A percentile compares a stretch with the other conserved stretches of the same genome.
Conservation (phyloP, 331 rosid species). For the Malus hybrid region DNA sequence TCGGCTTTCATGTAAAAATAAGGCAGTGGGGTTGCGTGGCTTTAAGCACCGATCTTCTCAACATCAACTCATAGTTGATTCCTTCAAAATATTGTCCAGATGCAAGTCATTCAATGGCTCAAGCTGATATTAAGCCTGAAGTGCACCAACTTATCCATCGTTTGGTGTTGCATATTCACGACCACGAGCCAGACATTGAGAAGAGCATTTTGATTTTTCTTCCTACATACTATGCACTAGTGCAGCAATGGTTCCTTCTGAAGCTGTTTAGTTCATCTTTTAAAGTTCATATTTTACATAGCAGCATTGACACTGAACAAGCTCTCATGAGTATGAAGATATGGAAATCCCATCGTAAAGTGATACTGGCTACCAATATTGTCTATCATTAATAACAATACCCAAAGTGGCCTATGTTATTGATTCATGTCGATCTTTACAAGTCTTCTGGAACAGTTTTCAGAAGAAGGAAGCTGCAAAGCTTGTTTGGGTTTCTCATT, state of each 20-base stretch:
- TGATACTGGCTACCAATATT: conserved; percentile 86
- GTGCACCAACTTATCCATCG: conserved; percentile 62
- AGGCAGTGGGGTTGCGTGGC: too few relatives aligned
- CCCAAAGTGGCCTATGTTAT: conserved; percentile 88
- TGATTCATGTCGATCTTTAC: conserved; percentile 84
- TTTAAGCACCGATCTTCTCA: conserved; percentile 29
- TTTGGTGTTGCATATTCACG: conserved; percentile 66
- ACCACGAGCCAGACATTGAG: conserved; percentile 69
- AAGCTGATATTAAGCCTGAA: conserved; percentile 32
- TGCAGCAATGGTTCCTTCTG: conserved; percentile 73
- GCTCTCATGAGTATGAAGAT: conserved; percentile 81
- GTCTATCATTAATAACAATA: conserved; percentile 83
- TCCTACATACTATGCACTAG: conserved; percentile 77
- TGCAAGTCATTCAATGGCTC: conserved; percentile 26
- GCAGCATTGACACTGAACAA: conserved; percentile 86
- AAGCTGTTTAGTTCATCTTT: conserved; percentile 58
- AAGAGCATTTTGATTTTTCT: conserved; percentile 87
- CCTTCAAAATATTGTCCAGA: conserved; percentile 31
- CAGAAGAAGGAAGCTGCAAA: conserved; percentile 46
- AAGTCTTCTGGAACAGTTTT: conserved; percentile 60
- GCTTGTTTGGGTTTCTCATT: conserved; percentile 87
- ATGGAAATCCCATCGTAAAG: conserved; percentile 77
- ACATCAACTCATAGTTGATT: conserved; percentile 30
- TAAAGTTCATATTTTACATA: conserved; percentile 69
- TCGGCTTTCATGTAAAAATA: too few relatives aligned